These are phyloP conservation scores for Tylopilus vinaceipallidus DNA, from an alignment of 768 basidiomycete species.

Conservation along the genomic window DNA sequence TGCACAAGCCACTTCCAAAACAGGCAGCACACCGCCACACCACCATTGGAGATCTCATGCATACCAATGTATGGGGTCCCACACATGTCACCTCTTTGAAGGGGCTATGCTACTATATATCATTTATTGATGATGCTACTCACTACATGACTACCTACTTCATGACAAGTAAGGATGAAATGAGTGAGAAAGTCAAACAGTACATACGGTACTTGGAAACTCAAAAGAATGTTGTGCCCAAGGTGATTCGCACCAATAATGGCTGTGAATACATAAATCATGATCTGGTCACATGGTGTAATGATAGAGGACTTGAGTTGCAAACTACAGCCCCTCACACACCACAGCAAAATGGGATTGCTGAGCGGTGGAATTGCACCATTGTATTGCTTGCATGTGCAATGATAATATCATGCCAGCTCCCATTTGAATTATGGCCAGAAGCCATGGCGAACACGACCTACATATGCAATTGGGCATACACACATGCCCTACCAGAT, in stretches of 20 bases:
- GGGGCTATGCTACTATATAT: neutral
- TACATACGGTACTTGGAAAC: neutral
- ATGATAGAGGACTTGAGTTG: constrained; percentile 26
- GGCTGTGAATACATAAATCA: constrained; percentile 18
- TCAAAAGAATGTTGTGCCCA: neutral
- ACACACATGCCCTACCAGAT: neutral
- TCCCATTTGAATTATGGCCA: constrained; percentile 28
- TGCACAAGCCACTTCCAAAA: neutral
- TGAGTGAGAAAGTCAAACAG: neutral
- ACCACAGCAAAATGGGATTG: constrained; percentile 36
- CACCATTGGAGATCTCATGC: neutral
- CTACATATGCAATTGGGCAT: constrained; percentile 27
- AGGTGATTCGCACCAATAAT: constrained; percentile 11
- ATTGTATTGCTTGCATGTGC: constrained; percentile 28
- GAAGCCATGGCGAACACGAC: constrained; percentile 27
- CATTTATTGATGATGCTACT: neutral
- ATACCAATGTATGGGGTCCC: neutral
- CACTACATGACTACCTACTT: neutral
- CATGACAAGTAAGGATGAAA: neutral
- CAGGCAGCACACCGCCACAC: neutral
- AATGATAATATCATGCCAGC: constrained; percentile 29
- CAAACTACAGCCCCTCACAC: constrained; percentile 36
- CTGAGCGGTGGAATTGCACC: constrained; percentile 37
- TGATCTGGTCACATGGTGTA: constrained; percentile 20
- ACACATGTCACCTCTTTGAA: neutral